These are phyloP conservation scores for Peziza echinospora DNA, from an alignment of 495 filamentous ascomycete genomes.

Conservation along the genomic window DNA sequence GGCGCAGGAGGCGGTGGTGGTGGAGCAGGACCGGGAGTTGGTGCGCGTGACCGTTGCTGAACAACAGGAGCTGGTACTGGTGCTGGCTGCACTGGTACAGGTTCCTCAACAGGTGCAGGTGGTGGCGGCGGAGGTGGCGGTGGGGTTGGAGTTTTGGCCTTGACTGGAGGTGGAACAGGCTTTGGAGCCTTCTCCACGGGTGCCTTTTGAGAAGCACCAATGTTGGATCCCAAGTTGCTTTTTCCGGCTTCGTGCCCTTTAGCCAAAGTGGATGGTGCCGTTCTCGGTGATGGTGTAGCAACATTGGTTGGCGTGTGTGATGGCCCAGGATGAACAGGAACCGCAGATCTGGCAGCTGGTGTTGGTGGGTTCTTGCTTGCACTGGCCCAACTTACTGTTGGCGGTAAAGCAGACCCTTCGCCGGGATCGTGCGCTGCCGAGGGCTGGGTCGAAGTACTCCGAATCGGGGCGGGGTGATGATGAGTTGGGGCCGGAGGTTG, in stretches of 20 bases:
- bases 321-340: slow-evolving; percentile 9
- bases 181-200: no score
- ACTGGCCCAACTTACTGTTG: slow-evolving; percentile 93
- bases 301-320: background rate
- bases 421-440: slow-evolving; percentile 22
- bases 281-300: background rate
- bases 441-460: slow-evolving; percentile 8
- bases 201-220: no score
- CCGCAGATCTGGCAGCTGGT: slow-evolving; percentile 19
- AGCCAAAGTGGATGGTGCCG: background rate
- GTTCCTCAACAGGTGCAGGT: background rate
- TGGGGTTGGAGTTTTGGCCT: no score
- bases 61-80: slow-evolving; percentile 4
- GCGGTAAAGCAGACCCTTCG: slow-evolving; percentile 68
- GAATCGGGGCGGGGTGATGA: slow-evolving; percentile 24
- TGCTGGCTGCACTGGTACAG: background rate
- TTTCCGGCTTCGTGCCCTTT: background rate
- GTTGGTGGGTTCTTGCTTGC: slow-evolving; percentile 45
- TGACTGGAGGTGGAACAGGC: no score
- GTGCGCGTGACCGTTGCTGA: no score
- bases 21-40: slow-evolving; percentile 13
- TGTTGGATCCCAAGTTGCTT: no score
- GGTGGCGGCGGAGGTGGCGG: background rate
- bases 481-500: slow-evolving; percentile 23
- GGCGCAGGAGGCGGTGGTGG: slow-evolving; percentile 1